Evolutionary conservation across 139 green algal genomes (phyloP).

Genomic region (Medakamo hakoo): DNA sequence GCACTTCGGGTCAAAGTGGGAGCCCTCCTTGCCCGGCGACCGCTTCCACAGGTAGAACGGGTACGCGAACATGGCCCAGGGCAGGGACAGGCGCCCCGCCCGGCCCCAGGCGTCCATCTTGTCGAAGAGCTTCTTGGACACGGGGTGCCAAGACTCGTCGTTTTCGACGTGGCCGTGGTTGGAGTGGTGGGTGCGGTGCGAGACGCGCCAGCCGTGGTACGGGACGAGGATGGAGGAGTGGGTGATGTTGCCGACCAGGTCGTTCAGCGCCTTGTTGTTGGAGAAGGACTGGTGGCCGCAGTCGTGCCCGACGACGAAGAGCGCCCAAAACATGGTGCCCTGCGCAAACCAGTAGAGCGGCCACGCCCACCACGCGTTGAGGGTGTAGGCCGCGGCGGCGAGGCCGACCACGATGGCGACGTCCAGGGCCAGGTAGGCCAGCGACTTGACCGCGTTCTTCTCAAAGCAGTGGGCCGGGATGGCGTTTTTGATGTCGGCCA

Average conservation of each 20-base stretch:
- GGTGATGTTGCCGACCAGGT: conserved; percentile 77
- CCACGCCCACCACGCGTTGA: conserved; percentile 67
- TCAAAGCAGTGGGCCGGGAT: conserved; percentile 71
- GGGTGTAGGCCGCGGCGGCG: conserved; percentile 48
- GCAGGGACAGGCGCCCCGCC: conserved; percentile 60
- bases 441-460: conserved; percentile 50
- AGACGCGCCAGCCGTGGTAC: conserved; percentile 89
- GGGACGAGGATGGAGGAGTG: conserved; percentile 88
- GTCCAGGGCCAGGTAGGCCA: conserved; percentile 57
- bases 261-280: conserved; percentile 79
- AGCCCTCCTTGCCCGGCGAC: conserved; percentile 73
- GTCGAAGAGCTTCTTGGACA: conserved; percentile 43
- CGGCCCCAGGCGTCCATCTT: conserved; percentile 20
- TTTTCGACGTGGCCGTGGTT: conserved; percentile 95
- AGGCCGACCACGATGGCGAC: conserved; percentile 69
- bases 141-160: conserved; percentile 86
- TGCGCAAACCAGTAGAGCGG: conserved; percentile 89
- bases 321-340: conserved; percentile 96
- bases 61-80: conserved; percentile 70
- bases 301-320: conserved; percentile 93
- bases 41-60: conserved; percentile 81
- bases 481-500: conserved; percentile 61
- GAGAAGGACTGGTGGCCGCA: conserved; percentile 87
- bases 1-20: conserved; percentile 79
- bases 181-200: conserved; percentile 78